phyloP scores from a whole-genome alignment of 1,139 yeast genomes.

The Pichia sp. region DNA sequence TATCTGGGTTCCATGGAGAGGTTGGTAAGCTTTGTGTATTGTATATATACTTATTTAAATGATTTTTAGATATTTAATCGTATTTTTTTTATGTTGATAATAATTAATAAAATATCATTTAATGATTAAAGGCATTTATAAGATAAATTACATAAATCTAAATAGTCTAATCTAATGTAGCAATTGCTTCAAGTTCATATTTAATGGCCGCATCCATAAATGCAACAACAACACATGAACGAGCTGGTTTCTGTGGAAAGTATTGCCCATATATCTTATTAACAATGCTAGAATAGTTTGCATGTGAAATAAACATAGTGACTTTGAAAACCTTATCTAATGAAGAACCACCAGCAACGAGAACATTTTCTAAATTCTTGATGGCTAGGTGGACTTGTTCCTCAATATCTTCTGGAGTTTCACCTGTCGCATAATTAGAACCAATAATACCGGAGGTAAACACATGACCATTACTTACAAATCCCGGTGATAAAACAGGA shows the following conservation, averaged over 20 bases:
- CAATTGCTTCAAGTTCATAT: slow-evolving; percentile 37
- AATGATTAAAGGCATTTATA: too few relatives aligned
- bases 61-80: too few relatives aligned
- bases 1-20: slow-evolving; percentile 70
- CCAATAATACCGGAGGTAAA: slow-evolving; percentile 43
- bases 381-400: slow-evolving; percentile 42
- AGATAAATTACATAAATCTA: too few relatives aligned
- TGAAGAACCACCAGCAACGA: slow-evolving; percentile 42
- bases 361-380: slow-evolving; percentile 38
- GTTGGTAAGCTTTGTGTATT: slow-evolving; percentile 36
- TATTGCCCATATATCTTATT: slow-evolving; percentile 43
- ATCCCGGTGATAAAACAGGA: slow-evolving; percentile 39
- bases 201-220: slow-evolving; percentile 38
- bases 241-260: slow-evolving; percentile 46
- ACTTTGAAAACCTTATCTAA: slow-evolving; percentile 47
- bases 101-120: too few relatives aligned
- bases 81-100: too few relatives aligned
- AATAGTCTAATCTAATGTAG: too few relatives aligned
- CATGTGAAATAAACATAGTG: slow-evolving; percentile 42
- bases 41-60: too few relatives aligned
- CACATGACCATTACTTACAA: slow-evolving; percentile 43
- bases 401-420: slow-evolving; percentile 30
- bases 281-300: slow-evolving; percentile 39
- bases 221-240: slow-evolving; percentile 46
- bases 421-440: slow-evolving; percentile 28